Evolutionary conservation across 371 early-diverging fungal genomes (phyloP), one percentile per base, ranked within the genome.

Genomic region (Mortierella sp.): DNA sequence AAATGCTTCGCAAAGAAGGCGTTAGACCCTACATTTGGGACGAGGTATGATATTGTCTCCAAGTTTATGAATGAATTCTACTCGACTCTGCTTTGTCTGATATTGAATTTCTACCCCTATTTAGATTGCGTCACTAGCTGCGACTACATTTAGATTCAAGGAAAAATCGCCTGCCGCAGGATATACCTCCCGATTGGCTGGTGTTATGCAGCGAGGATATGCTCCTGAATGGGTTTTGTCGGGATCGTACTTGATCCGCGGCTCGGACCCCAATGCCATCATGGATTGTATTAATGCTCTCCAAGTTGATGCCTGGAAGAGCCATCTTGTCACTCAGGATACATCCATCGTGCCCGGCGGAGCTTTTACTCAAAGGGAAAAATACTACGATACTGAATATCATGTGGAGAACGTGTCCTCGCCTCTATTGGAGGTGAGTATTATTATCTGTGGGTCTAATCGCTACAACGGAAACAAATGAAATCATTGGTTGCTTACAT

Each of bases 371-470:
- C 61, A 87, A 49, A 86, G 83, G 29, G 96, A 95, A 47, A 77
- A 85, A 49, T 95, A 92, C 90, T 98, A 96, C 74, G 93, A 90
- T 7, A 93, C 96, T 0, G 93, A 95, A 67, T 96, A 96, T 67
- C 86, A 86, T 32, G 89, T 95, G n/a, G 84, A 87, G 45, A 83
- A 88, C 28, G 84, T 98, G 37, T 83, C 89, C 13, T 60, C 78
- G 2, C 59, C 70, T 0, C 81, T 96, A 37, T 76, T 88, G 54
- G 70, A 89, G 77, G 93, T 92, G 79, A 65, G 55, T 56, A 5
- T n/a, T 6, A 31, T 3, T 12, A 28, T 23, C 54, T 9, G 3
- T 26, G 9, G 26, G 6, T 23, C 8, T 15, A 57, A 28, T 40
- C 10, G 10, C 54, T 12, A 34, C 17, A 22, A 42, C 17, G 32